Conservation (phyloP, 768 basidiomycete species). For the Podaxis sp. region DNA sequence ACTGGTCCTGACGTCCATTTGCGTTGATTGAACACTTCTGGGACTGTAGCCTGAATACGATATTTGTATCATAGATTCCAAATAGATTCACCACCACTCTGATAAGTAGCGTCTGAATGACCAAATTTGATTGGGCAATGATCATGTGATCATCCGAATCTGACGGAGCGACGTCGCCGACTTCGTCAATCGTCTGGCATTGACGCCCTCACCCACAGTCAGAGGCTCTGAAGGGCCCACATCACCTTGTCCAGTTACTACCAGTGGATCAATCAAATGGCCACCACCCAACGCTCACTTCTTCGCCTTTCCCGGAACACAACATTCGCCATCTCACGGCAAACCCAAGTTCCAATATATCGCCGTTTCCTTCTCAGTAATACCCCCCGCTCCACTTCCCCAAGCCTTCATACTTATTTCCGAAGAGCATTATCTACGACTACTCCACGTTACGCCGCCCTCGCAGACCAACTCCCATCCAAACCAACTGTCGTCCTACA, state of each 20-base stretch:
- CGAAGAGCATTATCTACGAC: constrained; percentile 22
- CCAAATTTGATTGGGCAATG: not conserved
- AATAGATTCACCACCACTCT: too few relatives aligned
- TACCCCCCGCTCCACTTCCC: not conserved
- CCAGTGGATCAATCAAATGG: not conserved
- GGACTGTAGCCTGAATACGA: too few relatives aligned
- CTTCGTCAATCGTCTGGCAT: not conserved
- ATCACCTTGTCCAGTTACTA: not conserved
- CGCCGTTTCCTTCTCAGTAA: not conserved
- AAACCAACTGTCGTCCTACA: constrained; percentile 47
- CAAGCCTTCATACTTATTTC: not conserved
- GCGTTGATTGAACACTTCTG: not conserved
- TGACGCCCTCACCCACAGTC: not conserved
- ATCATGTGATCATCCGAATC: not conserved
- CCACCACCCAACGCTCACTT: constrained; percentile 5
- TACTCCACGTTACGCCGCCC: constrained; percentile 28
- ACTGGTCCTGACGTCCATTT: not conserved
- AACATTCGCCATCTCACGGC: not conserved
- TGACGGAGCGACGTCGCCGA: too few relatives aligned
- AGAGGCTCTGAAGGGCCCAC: not conserved
- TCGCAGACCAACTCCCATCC: constrained; percentile 41
- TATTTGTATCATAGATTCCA: too few relatives aligned
- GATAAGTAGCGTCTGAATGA: too few relatives aligned
- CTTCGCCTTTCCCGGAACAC: not conserved
- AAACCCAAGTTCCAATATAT: not conserved